Evolutionary conservation across 352 stramenopile species (phyloP), one percentile per base, ranked within the genome.

Genomic region (Plasmopara halstedii): DNA sequence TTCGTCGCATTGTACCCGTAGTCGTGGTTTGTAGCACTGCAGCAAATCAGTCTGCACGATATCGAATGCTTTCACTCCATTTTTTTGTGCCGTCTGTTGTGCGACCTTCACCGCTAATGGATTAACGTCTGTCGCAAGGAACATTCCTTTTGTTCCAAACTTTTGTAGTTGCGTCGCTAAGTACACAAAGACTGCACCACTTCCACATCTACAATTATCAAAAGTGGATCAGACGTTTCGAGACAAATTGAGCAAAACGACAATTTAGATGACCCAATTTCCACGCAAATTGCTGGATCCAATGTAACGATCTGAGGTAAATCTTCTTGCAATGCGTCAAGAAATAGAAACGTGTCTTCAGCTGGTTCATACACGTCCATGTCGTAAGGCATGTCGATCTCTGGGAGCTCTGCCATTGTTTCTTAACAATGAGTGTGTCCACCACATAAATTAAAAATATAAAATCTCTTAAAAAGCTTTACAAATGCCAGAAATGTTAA

Each of bases 311-410:
- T 56, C 17, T 75, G 68, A 33, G 64, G 58, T 23, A 83, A 47
- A 50, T 98, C 94, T 32, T 88, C 73, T 53, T 95, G 74, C 44
- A 99, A 74, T 14, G 88, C 93, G 56, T 99, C 95, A 14, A 98
- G 58, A 21, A 99, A 85, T 14, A 99, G 64, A 56, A 94, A 99
- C 13, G 96, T 99, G 66, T 99, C 96, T 46, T 99, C 95, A 13
- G 85, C 84, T 18, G 95, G 96, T 67, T 98, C 95, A 67, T 99
- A 99, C 19, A 99, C 93, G 46, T 96, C 70, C 58, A 64, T 77
- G 59, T 83, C 71, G 66, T 80, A 89, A 31, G 70, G 56, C 72
- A 86, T 84, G 46, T 84, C 68, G 52, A 86, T 84, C 62, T 79
- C 57, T 22, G 77, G 77, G 42, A 88, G 53, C 42, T 66, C 58